phyloP scores from a whole-genome alignment of 352 stramenopile species.

The Pythium periplocum region DNA sequence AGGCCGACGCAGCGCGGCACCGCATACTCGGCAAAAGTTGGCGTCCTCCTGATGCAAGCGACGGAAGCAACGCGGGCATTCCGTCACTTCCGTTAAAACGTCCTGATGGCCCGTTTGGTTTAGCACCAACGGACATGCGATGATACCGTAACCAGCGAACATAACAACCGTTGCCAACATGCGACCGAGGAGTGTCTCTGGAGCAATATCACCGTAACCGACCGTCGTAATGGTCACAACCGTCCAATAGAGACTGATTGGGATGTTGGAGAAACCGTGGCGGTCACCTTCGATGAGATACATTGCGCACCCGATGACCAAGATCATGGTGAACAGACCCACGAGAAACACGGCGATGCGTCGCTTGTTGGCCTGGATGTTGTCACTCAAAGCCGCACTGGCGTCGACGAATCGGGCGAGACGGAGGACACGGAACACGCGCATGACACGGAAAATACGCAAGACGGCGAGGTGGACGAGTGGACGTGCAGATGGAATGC shows the following conservation, averaged over 20 bases:
- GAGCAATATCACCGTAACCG: constrained; percentile 82
- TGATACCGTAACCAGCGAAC: constrained; percentile 85
- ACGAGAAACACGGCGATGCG: constrained; percentile 76
- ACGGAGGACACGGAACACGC: constrained; percentile 70
- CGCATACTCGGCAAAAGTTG: constrained; percentile 73
- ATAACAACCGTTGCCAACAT: constrained; percentile 82
- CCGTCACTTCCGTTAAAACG: constrained; percentile 47
- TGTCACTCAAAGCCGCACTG: constrained; percentile 61
- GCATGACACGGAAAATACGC: constrained; percentile 75
- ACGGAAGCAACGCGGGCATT: constrained; percentile 66
- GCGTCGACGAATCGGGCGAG: constrained; percentile 72
- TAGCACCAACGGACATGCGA: constrained; percentile 75
- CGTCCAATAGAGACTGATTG: constrained; percentile 84
- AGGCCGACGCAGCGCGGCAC: constrained; percentile 47
- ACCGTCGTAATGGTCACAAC: constrained; percentile 87
- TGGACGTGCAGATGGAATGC: constrained; percentile 53
- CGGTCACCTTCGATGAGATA: constrained; percentile 77
- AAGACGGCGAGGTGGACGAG: constrained; percentile 71
- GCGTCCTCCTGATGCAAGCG: constrained; percentile 73
- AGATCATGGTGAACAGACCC: constrained; percentile 63
- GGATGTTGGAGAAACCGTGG: constrained; percentile 78
- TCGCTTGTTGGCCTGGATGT: constrained; percentile 75
- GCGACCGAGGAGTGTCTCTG: constrained; percentile 70
- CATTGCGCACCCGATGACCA: constrained; percentile 79
- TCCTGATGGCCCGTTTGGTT: constrained; percentile 50